Conservation (phyloP, 2,329 filamentous ascomycete genomes). For the Xylaria arbuscula region DNA sequence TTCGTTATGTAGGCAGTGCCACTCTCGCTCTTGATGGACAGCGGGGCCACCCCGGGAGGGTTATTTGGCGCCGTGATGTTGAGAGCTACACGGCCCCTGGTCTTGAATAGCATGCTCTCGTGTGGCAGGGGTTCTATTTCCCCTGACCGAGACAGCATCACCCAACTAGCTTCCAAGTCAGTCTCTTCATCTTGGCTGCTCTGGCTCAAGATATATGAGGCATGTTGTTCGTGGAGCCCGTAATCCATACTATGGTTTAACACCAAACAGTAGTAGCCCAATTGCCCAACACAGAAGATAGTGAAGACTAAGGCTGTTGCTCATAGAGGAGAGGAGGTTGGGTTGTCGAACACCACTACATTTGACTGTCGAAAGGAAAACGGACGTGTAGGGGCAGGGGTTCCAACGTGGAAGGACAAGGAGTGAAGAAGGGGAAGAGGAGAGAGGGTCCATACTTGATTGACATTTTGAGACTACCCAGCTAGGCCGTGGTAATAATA, state of each 20-base stretch:
- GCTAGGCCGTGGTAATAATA: slow-evolving; percentile 49
- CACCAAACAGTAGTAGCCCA: slow-evolving; percentile 31
- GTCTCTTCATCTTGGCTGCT: slow-evolving; percentile 57
- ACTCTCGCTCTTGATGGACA: slow-evolving; percentile 77
- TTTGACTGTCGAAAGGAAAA: slow-evolving; percentile 36
- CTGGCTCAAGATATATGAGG: slow-evolving; percentile 56
- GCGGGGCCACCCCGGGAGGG: slow-evolving; percentile 70
- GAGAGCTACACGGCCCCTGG: slow-evolving; percentile 81
- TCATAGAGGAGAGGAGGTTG: slow-evolving; percentile 34
- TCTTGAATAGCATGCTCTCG: slow-evolving; percentile 84
- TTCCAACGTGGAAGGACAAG: slow-evolving; percentile 15
- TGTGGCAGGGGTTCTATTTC: slow-evolving; percentile 86
- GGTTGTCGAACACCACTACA: slow-evolving; percentile 41
- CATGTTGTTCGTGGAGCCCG: slow-evolving; percentile 58
- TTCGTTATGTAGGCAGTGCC: slow-evolving; percentile 86
- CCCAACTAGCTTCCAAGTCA: slow-evolving; percentile 77
- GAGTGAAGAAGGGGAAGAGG: slow-evolving; percentile 38
- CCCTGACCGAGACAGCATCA: slow-evolving; percentile 82
- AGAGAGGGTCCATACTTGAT: slow-evolving; percentile 53
- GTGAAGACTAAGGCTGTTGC: slow-evolving; percentile 33
- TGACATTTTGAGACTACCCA: slow-evolving; percentile 53
- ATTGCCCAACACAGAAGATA: slow-evolving; percentile 36
- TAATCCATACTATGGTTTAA: slow-evolving; percentile 49
- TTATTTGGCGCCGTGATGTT: slow-evolving; percentile 77
- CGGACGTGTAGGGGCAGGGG: slow-evolving; percentile 15